A percentile compares a stretch with the other conserved stretches of the same genome.
Evolutionary conservation across 2,329 filamentous ascomycete species (phyloP).

Genomic region (Stagonosporopsis cucurbitacearum): DNA sequence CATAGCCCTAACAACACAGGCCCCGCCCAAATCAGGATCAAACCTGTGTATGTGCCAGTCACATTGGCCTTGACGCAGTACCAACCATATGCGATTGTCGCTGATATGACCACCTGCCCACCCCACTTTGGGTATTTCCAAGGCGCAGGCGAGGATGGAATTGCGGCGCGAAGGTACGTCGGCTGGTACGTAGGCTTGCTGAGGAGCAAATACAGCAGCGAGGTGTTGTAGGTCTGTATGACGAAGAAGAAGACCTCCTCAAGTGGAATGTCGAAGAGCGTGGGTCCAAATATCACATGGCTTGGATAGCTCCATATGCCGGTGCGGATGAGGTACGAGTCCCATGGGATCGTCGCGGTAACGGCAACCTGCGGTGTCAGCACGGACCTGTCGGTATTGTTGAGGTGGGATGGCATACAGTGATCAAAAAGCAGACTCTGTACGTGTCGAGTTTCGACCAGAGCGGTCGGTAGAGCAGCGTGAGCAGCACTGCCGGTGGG

Average conservation of each 20-base stretch:
- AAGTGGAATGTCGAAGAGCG: slow-evolving; percentile 68
- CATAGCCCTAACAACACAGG: slow-evolving; percentile 71
- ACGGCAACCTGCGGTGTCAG: slow-evolving; percentile 63
- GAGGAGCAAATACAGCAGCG: slow-evolving; percentile 70
- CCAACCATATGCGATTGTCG: slow-evolving; percentile 55
- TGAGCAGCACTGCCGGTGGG: slow-evolving; percentile 66
- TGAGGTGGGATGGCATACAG: slow-evolving; percentile 42
- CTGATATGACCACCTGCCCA: slow-evolving; percentile 60
- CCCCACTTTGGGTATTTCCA: slow-evolving; percentile 51
- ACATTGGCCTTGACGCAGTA: slow-evolving; percentile 55
- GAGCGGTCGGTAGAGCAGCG: slow-evolving; percentile 66
- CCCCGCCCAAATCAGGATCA: slow-evolving; percentile 73
- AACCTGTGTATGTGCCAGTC: slow-evolving; percentile 68
- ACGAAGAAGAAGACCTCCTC: slow-evolving; percentile 82
- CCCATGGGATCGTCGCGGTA: slow-evolving; percentile 74
- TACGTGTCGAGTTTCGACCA: slow-evolving; percentile 67
- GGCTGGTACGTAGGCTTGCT: slow-evolving; percentile 69
- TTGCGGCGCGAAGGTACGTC: slow-evolving; percentile 56
- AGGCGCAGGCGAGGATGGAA: slow-evolving; percentile 33
- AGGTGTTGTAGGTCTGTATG: slow-evolving; percentile 77
- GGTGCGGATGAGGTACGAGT: slow-evolving; percentile 73
- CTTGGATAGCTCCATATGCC: slow-evolving; percentile 75
- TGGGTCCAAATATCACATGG: slow-evolving; percentile 68
- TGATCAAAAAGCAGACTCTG: slow-evolving; percentile 66
- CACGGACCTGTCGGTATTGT: neutral